Percentiles rank a stretch among this genome's conserved stretches.
phyloP scores from a whole-genome alignment of 2,329 filamentous ascomycete species.

The Graphilbum fragrans region DNA sequence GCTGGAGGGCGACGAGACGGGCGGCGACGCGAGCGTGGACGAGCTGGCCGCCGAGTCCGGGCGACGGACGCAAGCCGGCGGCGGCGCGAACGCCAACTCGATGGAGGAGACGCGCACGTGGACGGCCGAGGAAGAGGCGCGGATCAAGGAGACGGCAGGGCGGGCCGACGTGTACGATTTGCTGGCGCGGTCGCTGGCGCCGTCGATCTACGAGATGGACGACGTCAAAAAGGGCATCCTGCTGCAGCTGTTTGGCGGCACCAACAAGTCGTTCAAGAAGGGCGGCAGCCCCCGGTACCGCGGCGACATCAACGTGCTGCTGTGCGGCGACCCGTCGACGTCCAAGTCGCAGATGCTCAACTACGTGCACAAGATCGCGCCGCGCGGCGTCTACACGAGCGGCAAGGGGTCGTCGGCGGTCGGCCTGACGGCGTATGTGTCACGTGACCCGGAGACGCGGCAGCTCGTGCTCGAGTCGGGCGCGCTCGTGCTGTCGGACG shows the following conservation, averaged over 20 bases:
- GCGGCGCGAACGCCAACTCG: slow-evolving; percentile 55
- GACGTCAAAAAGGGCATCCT: slow-evolving; percentile 98
- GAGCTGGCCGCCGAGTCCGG: slow-evolving; percentile 22
- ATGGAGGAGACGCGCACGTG: slow-evolving; percentile 79
- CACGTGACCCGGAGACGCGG: slow-evolving; percentile 67
- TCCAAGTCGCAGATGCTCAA: slow-evolving; percentile 89
- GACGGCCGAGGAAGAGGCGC: slow-evolving; percentile 73
- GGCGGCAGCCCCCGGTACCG: slow-evolving; percentile 91
- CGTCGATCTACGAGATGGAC: slow-evolving; percentile 95
- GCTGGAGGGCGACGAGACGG: slow-evolving; percentile 60
- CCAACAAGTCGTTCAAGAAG: slow-evolving; percentile 96
- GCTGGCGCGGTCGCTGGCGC: slow-evolving; percentile 78
- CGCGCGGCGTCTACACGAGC: slow-evolving; percentile 71
- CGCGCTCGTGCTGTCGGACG: slow-evolving; percentile 67
- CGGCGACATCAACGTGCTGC: slow-evolving; percentile 92
- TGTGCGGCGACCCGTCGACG: slow-evolving; percentile 95
- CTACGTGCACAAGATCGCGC: slow-evolving; percentile 96
- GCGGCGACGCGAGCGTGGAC: slow-evolving; percentile 51
- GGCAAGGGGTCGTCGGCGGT: slow-evolving; percentile 73
- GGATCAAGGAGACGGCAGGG: slow-evolving; percentile 69
- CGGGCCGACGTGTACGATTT: slow-evolving; percentile 88
- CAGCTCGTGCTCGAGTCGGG: slow-evolving; percentile 73
- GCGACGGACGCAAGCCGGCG: slow-evolving; percentile 17
- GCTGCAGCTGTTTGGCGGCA: slow-evolving; percentile 90
- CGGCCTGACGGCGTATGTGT: slow-evolving; percentile 70